Base-by-base conservation (phyloP, 768 basidiomycete species). In the Lanmaoa pseudosensibilis region DNA sequence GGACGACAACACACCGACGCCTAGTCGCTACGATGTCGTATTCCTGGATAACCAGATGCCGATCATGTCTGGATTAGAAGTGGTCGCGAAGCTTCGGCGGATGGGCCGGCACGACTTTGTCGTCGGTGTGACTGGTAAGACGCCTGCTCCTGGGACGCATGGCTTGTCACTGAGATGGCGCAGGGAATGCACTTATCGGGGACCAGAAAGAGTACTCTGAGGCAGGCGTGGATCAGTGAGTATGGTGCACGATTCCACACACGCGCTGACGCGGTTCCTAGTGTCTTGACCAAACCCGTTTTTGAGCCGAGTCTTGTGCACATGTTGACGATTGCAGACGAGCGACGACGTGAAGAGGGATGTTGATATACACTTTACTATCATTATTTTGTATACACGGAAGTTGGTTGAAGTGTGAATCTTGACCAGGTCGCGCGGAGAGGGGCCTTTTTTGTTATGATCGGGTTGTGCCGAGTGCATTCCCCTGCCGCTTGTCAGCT, bases 41-140 rank as follows among this genome's bases (percentile, higher is more conserved):
- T 84, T 84, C 68, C 67, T 86, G 61, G 78, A 83, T 58, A 94
- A 94, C 69, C 90, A 92, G 72, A 93, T 93, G 89, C 88, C 87
- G 10, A 75, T 90, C 19, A 78, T 91, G 77, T 86, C 86, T 58
- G 93, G 93, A 16, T 66, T 91, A 44, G 82, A 85, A 55, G 80
- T 82, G 19, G 83, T 92, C 12, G 69, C 78, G 52, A 85, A 81
- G 67, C 73, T 94, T 38, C 76, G 92, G 56, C 77, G 80, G 55
- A 68, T 85, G 67, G 86, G 85, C 9, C 77, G 90, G 58, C 74
- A 68, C 19, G 90, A 93, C 64, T 88, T 93, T 65, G 83, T 94
- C n/a, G 87, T 92, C 18, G 89, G 88, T 34, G 86, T 90, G 40
- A 90, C 88, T 50, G 89, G 85, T 84, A 40, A 61, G 77, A 50